Evolutionary conservation across 306 rosid genomes (phyloP), one percentile per base, ranked within the genome.

Genomic region (Fagus sylvatica): DNA sequence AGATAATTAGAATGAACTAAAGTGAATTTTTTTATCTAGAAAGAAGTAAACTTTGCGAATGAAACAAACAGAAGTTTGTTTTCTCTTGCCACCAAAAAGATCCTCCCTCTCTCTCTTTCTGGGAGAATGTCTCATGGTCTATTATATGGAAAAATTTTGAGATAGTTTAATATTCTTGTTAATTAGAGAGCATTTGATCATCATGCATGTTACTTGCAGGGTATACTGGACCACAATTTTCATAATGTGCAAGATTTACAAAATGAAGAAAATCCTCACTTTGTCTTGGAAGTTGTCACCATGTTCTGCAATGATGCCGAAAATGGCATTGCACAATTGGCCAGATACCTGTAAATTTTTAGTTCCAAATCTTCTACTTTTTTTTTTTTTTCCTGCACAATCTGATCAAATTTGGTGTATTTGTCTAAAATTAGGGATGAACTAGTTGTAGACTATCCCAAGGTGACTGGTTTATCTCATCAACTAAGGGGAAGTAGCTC

Each of bases 401-500:
- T 30, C 33, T 54, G 13, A 42, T 15, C 9, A n/a, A 70, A 15
- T 54, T 51, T 17, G 74, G 71, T 53, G 36, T 7, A 8, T 69
- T 69, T 42, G 30, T 57, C 72, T 68, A 33, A 62, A 62, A 62
- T 69, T 17, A 77, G 81, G 75, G 54, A 55, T 5, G 76, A 37
- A 12, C 59, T 49, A 10, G 48, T 42, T 28, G 22, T 69, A 55
- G 51, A 69, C 81, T 69, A 28, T 61, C 8, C 49, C 34, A 69
- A 57, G 32, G 49, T 70, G 61, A 30, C 42, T 40, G 49, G 28
- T 32, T 17, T 48, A 30, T 22, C 57, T 36, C 30, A 40, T 43
- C 69, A 3, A 22, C 74, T 77, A 28, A 67, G 37, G 53, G 66
- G 80, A 37, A 6, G 66, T 22, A 76, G 80, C 67, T 53, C 80